phyloP scores from a whole-genome alignment of 495 filamentous ascomycete genomes.

The Talaromyces ruber region DNA sequence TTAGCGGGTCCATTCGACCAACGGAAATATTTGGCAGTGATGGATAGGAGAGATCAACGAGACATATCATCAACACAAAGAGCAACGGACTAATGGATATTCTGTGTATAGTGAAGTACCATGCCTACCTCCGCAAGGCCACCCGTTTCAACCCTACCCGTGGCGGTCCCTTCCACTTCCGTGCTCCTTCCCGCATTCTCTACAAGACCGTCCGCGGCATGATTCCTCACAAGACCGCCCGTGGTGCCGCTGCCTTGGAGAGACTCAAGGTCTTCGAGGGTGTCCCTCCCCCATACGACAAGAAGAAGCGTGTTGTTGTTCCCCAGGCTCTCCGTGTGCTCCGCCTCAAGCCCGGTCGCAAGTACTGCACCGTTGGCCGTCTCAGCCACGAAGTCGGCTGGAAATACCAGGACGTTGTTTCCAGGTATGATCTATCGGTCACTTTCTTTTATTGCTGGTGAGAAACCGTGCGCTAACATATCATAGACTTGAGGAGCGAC shows the following conservation, averaged over 20 bases:
- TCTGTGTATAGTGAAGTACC: constrained; percentile 85
- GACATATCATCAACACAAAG: neutral
- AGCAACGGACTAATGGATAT: constrained; percentile 22
- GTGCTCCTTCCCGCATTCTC: constrained; percentile 96
- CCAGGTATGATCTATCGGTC: constrained; percentile 56
- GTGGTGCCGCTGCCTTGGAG: constrained; percentile 91
- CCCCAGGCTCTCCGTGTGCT: constrained; percentile 94
- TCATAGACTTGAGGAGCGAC: constrained; percentile 89
- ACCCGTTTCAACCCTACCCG: constrained; percentile 98
- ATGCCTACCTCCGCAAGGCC: constrained; percentile 98
- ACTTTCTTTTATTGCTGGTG: neutral
- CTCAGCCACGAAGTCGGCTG: constrained; percentile 98
- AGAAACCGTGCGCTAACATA: constrained; percentile 27
- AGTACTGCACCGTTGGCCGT: constrained; percentile 98
- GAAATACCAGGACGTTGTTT: constrained; percentile 99
- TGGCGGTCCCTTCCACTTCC: constrained; percentile 99
- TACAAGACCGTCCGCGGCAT: constrained; percentile 99
- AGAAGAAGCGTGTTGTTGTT: constrained; percentile 98
- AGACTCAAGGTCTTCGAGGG: constrained; percentile 99
- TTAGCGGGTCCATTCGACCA: constrained; percentile 4
- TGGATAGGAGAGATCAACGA: neutral
- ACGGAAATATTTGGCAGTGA: constrained; percentile 5
- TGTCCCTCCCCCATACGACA: constrained; percentile 97
- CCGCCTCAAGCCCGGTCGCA: constrained; percentile 92
- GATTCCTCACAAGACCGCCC: constrained; percentile 99